A percentile compares a stretch with the other conserved stretches of the same genome.
These are phyloP conservation scores for Calvatia gigantea DNA, from an alignment of 768 basidiomycete species.

Conservation along the genomic window DNA sequence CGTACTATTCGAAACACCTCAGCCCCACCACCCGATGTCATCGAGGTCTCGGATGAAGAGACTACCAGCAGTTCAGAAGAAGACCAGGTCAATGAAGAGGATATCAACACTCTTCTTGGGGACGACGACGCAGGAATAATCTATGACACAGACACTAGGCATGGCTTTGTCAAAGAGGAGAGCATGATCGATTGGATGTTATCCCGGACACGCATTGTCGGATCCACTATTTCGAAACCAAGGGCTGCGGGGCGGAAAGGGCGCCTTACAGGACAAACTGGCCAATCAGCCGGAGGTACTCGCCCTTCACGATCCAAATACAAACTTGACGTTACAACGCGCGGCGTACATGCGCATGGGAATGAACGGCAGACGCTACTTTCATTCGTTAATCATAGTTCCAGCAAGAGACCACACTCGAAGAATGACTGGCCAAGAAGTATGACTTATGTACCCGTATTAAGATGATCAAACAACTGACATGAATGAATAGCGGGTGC, in stretches of 20 bases:
- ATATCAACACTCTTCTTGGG: conserved; percentile 8
- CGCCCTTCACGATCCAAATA: conserved; percentile 14
- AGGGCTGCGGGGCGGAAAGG: background rate
- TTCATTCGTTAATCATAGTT: conserved; percentile 25
- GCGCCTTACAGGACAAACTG: conserved; percentile 14
- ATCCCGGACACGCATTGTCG: conserved; percentile 34
- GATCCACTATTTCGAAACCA: conserved; percentile 8
- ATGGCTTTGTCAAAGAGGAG: conserved; percentile 32
- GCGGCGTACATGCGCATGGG: conserved; percentile 29
- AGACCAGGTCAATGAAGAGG: conserved; percentile 11
- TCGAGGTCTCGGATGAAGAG: background rate
- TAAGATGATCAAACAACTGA: background rate
- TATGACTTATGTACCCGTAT: background rate
- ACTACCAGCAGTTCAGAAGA: conserved; percentile 11
- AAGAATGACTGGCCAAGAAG: background rate
- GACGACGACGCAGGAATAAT: background rate
- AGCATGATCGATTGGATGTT: conserved; percentile 73
- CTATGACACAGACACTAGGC: conserved; percentile 4
- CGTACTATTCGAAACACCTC: background rate
- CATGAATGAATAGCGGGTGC: background rate
- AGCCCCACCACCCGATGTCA: background rate
- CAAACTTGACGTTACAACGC: conserved; percentile 35
- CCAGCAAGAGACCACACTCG: background rate
- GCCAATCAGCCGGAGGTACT: conserved; percentile 10
- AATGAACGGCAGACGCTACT: conserved; percentile 36